Percentiles rank a stretch among this genome's conserved stretches.
Evolutionary conservation across 371 early-diverging fungal species (phyloP).

Genomic region (Circinella minor): DNA sequence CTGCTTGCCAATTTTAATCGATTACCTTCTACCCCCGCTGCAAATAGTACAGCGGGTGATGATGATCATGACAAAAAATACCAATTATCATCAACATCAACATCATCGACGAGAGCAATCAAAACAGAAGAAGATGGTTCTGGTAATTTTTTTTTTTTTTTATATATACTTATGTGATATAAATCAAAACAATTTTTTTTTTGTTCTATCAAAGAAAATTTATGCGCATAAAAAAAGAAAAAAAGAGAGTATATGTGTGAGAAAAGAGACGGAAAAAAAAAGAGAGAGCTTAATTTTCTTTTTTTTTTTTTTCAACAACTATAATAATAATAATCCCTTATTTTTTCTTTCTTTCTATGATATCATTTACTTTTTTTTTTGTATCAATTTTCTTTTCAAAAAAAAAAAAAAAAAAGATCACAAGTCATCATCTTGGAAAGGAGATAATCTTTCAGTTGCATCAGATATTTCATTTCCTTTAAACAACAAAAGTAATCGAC

Average conservation of each 20-base stretch:
- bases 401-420: conserved; percentile 6
- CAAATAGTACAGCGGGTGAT: too few species aligned
- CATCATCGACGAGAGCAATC: too few species aligned
- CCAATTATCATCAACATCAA: background rate
- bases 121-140: conserved; percentile 22
- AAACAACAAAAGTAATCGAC: conserved; percentile 9
- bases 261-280: too few species aligned
- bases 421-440: conserved; percentile 24
- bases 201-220: conserved; percentile 5
- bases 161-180: background rate
- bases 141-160: background rate
- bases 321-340: background rate
- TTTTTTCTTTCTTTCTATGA: background rate
- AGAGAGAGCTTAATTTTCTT: background rate
- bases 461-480: conserved; percentile 9
- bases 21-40: conserved; percentile 15
- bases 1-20: conserved; percentile 51
- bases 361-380: too few species aligned
- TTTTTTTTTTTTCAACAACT: background rate
- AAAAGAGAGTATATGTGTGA: too few species aligned
- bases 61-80: background rate
- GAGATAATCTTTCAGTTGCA: conserved; percentile 5
- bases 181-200: background rate
- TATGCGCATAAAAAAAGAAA: conserved; percentile 15
- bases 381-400: background rate